Percentiles rank a stretch among this genome's conserved stretches.
Conservation (phyloP, 176 grass and related monocot genomes). For the Themeda triandra region DNA sequence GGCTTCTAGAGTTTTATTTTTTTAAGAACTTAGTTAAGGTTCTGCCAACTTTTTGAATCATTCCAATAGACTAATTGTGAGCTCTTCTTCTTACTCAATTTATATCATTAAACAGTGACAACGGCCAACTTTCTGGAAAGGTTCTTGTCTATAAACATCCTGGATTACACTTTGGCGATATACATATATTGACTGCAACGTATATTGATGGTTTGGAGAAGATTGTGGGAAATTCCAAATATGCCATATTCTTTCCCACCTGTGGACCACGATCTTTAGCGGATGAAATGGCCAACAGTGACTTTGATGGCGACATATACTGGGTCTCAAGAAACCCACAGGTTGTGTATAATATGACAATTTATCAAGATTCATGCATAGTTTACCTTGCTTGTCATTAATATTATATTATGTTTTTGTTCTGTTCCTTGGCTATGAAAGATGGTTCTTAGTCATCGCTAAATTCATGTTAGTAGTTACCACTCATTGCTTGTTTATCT, state of each 20-base stretch:
- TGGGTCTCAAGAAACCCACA: slow-evolving; percentile 64
- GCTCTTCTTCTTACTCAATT: slow-evolving; percentile 16
- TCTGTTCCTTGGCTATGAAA: background rate
- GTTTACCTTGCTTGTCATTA: background rate
- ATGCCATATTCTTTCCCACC: slow-evolving; percentile 65
- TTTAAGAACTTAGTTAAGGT: background rate
- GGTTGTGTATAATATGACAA: slow-evolving; percentile 32
- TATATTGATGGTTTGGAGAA: slow-evolving; percentile 43
- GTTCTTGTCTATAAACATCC: slow-evolving; percentile 82
- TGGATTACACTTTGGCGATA: slow-evolving; percentile 72
- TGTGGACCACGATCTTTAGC: slow-evolving; percentile 61
- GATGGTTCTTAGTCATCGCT: background rate
- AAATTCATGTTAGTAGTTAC: background rate
- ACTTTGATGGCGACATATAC: slow-evolving; percentile 76
- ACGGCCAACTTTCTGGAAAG: slow-evolving; percentile 55
- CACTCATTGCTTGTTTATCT: background rate
- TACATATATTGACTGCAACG: slow-evolving; percentile 53
- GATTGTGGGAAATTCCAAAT: slow-evolving; percentile 57
- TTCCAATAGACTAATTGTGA: background rate
- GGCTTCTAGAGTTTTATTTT: background rate
- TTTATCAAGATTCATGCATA: background rate
- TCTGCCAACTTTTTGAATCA: background rate
- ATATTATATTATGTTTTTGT: background rate
- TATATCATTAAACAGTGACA: slow-evolving; percentile 44
- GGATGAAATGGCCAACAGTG: slow-evolving; percentile 77